Base-by-base conservation (phyloP, 768 basidiomycete species). In the Rossbeevera mucosa region DNA sequence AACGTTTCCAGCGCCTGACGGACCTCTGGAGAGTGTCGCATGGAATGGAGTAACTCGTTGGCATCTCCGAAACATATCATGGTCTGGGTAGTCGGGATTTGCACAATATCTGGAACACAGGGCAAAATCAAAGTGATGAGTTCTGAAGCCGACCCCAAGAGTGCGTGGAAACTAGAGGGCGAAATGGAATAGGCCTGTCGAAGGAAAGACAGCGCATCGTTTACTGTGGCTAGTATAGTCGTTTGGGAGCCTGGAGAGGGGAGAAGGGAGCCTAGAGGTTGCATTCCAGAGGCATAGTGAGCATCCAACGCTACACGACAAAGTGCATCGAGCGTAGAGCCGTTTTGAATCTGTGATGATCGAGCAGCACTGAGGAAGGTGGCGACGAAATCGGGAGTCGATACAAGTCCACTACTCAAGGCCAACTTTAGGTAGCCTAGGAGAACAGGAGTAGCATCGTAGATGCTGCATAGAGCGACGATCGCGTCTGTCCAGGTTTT, bases 371-470 rank as follows among this genome's bases (percentile, higher is more conserved):
- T 79, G 18, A 90, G 77, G 52, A 90, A 81, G 3, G 83, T 82
- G 4, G 82, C 65, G 7, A 88, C 76, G 59, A 85, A 88, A 13
- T 73, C 75, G 9, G 80, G 65, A 20, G 85, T 68, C 7, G 85
- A 80, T 14, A 89, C 67, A 40, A 83, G 66, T 9, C 78, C 76
- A 41, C 77, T 72, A 51, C 77, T 70, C 24, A 91, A 73, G 5
- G 86, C 85, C 51, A 70, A 64, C 57, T 75, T 80, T 46, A 91
- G 67, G 62, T 91, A 91, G 41, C 74, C 77, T 52, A 80, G 78
- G n/a, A 91, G 75, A 41, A 74, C 74, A 18, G 80, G 79, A 61
- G 87, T 81, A n/a, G 81, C 86, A 21, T 86, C 84, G 59, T 87
- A 86, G 44, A 78, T 76, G 48, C 80, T 74, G 61, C 82, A 88